phyloP scores from a whole-genome alignment of 306 rosid species.

The Trifolium repens region DNA sequence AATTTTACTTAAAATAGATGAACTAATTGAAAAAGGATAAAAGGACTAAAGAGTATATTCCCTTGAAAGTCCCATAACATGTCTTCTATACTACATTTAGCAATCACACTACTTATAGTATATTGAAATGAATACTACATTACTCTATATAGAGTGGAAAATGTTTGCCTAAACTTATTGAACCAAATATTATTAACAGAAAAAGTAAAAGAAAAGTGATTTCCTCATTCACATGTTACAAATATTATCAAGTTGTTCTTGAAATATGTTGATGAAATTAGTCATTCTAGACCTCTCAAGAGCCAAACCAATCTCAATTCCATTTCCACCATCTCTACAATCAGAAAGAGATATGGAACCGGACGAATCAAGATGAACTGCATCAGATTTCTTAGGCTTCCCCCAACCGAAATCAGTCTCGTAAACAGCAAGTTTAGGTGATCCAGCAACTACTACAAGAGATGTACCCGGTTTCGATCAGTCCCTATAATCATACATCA shows the following conservation, averaged over 20 bases:
- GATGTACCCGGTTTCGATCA: background rate
- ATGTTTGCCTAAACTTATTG: no score
- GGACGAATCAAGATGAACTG: conserved; percentile 42
- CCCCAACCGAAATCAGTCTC: conserved; percentile 66
- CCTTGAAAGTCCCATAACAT: no score
- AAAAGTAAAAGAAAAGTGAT: no score
- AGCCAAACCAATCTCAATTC: conserved; percentile 51
- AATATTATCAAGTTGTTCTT: conserved; percentile 25
- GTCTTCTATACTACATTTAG: no score
- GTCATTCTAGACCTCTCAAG: conserved; percentile 33
- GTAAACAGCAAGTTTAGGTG: conserved; percentile 47
- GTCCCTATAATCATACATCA: conserved; percentile 37
- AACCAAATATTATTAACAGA: no score
- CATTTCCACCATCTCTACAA: conserved; percentile 33
- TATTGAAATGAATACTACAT: no score
- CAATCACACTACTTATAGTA: no score
- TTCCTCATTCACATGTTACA: conserved; percentile 8
- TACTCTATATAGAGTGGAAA: no score
- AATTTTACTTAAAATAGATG: no score
- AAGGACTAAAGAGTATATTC: no score
- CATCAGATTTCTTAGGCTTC: conserved; percentile 51
- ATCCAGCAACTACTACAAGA: conserved; percentile 39
- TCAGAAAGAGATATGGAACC: conserved; percentile 46
- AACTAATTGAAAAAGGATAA: no score
- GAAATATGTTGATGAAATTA: conserved; percentile 35